Evolutionary conservation across 805 yeast genomes (phyloP), one percentile per base, ranked within the genome.

Genomic region (Lipomyces sp.): DNA sequence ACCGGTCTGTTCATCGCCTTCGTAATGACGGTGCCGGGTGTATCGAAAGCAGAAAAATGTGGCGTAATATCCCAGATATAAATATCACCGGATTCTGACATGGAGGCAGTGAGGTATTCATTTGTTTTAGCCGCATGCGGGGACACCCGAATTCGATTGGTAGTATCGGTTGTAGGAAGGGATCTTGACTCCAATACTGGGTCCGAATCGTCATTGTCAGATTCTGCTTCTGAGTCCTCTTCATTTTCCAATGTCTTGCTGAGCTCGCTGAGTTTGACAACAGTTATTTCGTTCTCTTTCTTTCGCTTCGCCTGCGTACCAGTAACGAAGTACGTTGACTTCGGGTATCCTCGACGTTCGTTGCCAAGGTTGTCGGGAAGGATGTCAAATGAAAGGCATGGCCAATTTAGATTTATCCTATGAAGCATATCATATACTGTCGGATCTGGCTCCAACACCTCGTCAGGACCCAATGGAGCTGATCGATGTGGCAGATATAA

Each of bases 341-440:
- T 97, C 3, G 99, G 99, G 75, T 87, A 95, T 55, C 84, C 84
- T 79, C 97, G 86, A 81, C 99, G 88, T 78, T 92, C 98, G 60
- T 85, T 81, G 10, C 99, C 99, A 66, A 90, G 81, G 61, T 82
- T 81, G 76, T 95, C 99, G 4, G 97, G 97, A 62, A 95, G 80
- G 29, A 95, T 80, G 75, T 94, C 98, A 67, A 95, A 82, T 2
- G 98, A 92, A 76, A 95, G 80, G 80, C 98, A 92, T 11, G 99
- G 98, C 98, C 98, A 95, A 73, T 97, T 96, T 78, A 94, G 81
- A 77, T 90, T 90, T 66, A 94, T 91, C 73, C 90, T 90, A 78
- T 95, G 99, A 65, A 95, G 81, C 98, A 95, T 95, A 75, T 94
- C 97, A 77, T 95, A 95, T 2, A 94, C 97, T 6, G 92, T 82